Conservation (phyloP, 179 eudicot genomes). For the Vitellaria paradoxa region DNA sequence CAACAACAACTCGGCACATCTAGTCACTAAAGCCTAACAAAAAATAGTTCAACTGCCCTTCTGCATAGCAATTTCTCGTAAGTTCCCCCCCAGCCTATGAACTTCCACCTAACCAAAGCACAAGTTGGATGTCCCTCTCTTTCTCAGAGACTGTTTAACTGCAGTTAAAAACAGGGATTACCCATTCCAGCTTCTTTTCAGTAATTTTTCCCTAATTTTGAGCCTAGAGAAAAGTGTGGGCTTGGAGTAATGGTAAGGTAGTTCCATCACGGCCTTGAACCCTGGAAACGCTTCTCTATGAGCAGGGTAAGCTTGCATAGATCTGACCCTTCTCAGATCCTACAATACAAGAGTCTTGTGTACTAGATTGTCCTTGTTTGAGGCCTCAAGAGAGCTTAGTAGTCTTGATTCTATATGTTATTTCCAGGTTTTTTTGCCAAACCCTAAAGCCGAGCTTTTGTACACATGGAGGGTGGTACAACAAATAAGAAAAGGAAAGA, state of each 20-base stretch:
- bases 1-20: neutral
- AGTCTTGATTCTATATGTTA: neutral
- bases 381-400: neutral
- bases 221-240: too few species aligned
- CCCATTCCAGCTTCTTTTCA: conserved; percentile 3
- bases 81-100: neutral
- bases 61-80: neutral
- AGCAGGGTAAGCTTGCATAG: too few species aligned
- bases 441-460: neutral
- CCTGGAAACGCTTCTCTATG: too few species aligned
- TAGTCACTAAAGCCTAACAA: neutral
- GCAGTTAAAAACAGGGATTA: neutral
- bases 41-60: neutral
- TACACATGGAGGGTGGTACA: too few species aligned
- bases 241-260: too few species aligned
- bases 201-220: neutral
- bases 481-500: too few species aligned
- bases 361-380: neutral
- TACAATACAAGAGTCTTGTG: too few species aligned
- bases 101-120: neutral
- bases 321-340: too few species aligned
- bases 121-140: neutral
- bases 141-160: neutral
- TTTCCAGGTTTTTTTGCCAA: neutral
- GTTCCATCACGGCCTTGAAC: too few species aligned